phyloP scores from a whole-genome alignment of 805 yeast genomes.

The Candida adriatica region DNA sequence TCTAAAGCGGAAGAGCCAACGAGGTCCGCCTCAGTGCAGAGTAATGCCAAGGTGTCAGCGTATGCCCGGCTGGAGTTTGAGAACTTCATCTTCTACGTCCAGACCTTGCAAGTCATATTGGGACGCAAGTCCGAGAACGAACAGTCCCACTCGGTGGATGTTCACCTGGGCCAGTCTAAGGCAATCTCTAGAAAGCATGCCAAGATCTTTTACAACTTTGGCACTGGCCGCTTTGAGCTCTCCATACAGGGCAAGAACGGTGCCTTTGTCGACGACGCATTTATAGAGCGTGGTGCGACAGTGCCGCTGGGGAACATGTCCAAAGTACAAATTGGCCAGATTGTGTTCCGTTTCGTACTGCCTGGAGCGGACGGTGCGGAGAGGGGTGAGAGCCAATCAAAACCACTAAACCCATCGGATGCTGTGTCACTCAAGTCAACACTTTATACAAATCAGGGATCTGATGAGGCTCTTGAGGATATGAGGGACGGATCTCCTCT shows the following conservation, averaged over 20 bases:
- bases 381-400: slow-evolving; percentile 23
- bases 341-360: slow-evolving; percentile 78
- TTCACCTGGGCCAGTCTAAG: slow-evolving; percentile 85
- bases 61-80: slow-evolving; percentile 83
- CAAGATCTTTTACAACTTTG: slow-evolving; percentile 92
- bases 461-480: slow-evolving; percentile 5
- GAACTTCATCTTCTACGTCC: slow-evolving; percentile 90
- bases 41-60: slow-evolving; percentile 34
- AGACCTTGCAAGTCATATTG: slow-evolving; percentile 86
- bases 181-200: slow-evolving; percentile 94
- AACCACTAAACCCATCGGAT: slow-evolving; percentile 52
- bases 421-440: slow-evolving; percentile 51
- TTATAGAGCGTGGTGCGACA: slow-evolving; percentile 86
- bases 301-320: slow-evolving; percentile 79
- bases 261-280: slow-evolving; percentile 88
- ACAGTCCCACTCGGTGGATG: slow-evolving; percentile 70
- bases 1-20: slow-evolving; percentile 4
- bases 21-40: slow-evolving; percentile 4
- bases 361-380: slow-evolving; percentile 55
- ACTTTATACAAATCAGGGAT: slow-evolving; percentile 29
- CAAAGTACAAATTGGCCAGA: slow-evolving; percentile 88
- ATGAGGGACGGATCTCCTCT: slow-evolving; percentile 13
- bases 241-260: slow-evolving; percentile 93
- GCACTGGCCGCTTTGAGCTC: slow-evolving; percentile 88
- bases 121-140: slow-evolving; percentile 85